Evolutionary conservation across 2,329 filamentous ascomycete genomes (phyloP), one percentile per base, ranked within the genome.

Genomic region (Alternaria metachromatica): DNA sequence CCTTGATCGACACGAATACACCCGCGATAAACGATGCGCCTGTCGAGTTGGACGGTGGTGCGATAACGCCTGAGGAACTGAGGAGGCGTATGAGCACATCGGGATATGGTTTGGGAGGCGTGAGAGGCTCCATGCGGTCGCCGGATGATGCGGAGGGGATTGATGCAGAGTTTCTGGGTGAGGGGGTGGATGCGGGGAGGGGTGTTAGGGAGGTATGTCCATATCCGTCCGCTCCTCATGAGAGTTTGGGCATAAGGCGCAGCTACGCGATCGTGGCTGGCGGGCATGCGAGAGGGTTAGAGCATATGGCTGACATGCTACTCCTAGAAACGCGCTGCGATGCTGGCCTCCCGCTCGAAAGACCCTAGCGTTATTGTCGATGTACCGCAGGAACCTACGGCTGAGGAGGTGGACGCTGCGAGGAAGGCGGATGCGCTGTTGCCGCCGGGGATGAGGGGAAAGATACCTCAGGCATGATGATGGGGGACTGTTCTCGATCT

Each of bases 281-380:
- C 13, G 41, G 5, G 10, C 10, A 0, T 11, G 10, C 5, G 26
- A 5, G 10, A 11, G 9, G 26, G 3, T 28, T 28, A 10, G 25
- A 26, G 25, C 25, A 26, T 6, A 10, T 2, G 20, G 46, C 57
- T 71, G 49, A 70, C 45, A 13, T 6, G 10, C 3, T 9, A 23
- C 37, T n/a, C n/a, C n/a, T n/a, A 83, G 81, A 80, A 79, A 65
- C 73, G 82, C 30, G 77, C 76, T 3, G 72, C 76, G 6, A 74
- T 83, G 13, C 74, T 82, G 2, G 70, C 76, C 0, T 71, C 73
- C 10, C 73, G 82, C 4, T 77, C 79, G 23, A 76, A 75, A 45
- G 81, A 84, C 62, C 80, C 82, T 0, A 79, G 82, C 21, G 82
- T 85, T 2, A 74, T 85, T 46, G 81, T 83, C 6, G 80, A 84